A percentile compares a stretch with the other conserved stretches of the same genome.
Evolutionary conservation across 805 yeast species (phyloP).

Genomic region (Komagataella populi): DNA sequence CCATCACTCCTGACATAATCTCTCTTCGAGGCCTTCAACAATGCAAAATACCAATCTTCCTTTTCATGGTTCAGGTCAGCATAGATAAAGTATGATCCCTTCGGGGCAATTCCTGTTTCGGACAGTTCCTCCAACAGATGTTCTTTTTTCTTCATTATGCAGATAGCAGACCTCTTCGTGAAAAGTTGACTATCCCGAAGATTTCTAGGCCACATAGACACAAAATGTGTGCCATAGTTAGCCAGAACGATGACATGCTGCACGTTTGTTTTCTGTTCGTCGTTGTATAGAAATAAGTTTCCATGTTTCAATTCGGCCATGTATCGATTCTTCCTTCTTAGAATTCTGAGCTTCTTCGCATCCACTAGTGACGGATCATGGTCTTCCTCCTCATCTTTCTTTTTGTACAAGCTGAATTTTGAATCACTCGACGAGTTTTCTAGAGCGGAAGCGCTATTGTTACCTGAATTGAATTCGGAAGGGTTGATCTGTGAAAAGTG

Average conservation of each 20-base stretch:
- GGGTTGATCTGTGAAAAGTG: slow-evolving; percentile 27
- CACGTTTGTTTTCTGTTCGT: slow-evolving; percentile 49
- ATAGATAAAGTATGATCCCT: slow-evolving; percentile 43
- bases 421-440: slow-evolving; percentile 9
- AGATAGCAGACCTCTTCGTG: slow-evolving; percentile 68
- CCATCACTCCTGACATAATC: slow-evolving; percentile 11
- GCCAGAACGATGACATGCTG: slow-evolving; percentile 70
- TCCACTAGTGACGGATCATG: slow-evolving; percentile 17
- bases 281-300: slow-evolving; percentile 72
- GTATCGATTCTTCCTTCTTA: slow-evolving; percentile 42
- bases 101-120: slow-evolving; percentile 15
- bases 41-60: slow-evolving; percentile 87
- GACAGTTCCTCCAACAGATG: slow-evolving; percentile 3
- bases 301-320: slow-evolving; percentile 76
- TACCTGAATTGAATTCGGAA: slow-evolving; percentile 6
- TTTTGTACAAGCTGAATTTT: slow-evolving; percentile 2
- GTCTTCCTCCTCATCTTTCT: slow-evolving; percentile 2
- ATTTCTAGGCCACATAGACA: slow-evolving; percentile 76
- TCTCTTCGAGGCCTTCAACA: slow-evolving; percentile 62
- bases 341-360: slow-evolving; percentile 21
- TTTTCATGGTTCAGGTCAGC: slow-evolving; percentile 69
- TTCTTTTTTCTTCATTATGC: slow-evolving; percentile 17
- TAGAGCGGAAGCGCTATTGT: slow-evolving; percentile 2
- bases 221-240: slow-evolving; percentile 32
- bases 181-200: slow-evolving; percentile 68